phyloP scores from a whole-genome alignment of 768 basidiomycete genomes.

The Mycena filopes region DNA sequence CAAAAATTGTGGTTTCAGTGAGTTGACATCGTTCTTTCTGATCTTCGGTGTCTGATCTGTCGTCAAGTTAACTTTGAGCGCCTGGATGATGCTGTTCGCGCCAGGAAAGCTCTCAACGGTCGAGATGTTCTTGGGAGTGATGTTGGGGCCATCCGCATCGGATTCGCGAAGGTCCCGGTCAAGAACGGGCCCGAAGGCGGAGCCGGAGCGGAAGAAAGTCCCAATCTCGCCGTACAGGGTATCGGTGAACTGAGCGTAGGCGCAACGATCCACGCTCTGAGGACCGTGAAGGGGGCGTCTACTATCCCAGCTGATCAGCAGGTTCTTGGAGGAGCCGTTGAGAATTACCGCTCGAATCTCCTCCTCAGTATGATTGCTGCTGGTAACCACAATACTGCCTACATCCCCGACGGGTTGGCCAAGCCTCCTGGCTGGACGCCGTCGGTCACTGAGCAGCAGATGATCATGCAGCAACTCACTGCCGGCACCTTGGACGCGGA shows the following conservation, averaged over 20 bases:
- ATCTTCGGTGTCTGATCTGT: slow-evolving; percentile 8
- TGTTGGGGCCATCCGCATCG: slow-evolving; percentile 96
- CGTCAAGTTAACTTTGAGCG: slow-evolving; percentile 94
- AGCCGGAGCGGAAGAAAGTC: slow-evolving; percentile 68
- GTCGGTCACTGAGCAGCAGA: slow-evolving; percentile 92
- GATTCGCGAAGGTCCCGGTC: slow-evolving; percentile 95
- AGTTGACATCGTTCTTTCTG: slow-evolving; percentile 43
- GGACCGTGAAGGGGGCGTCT: slow-evolving; percentile 90
- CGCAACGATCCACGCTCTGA: slow-evolving; percentile 87
- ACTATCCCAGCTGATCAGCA: slow-evolving; percentile 95
- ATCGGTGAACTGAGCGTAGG: slow-evolving; percentile 88
- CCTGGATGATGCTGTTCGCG: slow-evolving; percentile 95
- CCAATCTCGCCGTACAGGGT: slow-evolving; percentile 78
- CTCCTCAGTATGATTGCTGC: slow-evolving; percentile 89
- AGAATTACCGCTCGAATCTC: slow-evolving; percentile 95
- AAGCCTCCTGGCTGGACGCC: slow-evolving; percentile 77
- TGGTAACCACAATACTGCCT: slow-evolving; percentile 70
- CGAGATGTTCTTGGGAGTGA: slow-evolving; percentile 96
- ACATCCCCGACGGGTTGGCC: slow-evolving; percentile 62
- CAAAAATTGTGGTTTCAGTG: slow-evolving; percentile 95
- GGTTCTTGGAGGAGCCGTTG: slow-evolving; percentile 88
- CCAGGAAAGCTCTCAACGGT: slow-evolving; percentile 94
- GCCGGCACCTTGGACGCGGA: slow-evolving; percentile 82
- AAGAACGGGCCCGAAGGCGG: slow-evolving; percentile 81
- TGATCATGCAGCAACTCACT: slow-evolving; percentile 95